Conservation (phyloP, 2,329 filamentous ascomycete genomes). For the Leptodontidium sp. region DNA sequence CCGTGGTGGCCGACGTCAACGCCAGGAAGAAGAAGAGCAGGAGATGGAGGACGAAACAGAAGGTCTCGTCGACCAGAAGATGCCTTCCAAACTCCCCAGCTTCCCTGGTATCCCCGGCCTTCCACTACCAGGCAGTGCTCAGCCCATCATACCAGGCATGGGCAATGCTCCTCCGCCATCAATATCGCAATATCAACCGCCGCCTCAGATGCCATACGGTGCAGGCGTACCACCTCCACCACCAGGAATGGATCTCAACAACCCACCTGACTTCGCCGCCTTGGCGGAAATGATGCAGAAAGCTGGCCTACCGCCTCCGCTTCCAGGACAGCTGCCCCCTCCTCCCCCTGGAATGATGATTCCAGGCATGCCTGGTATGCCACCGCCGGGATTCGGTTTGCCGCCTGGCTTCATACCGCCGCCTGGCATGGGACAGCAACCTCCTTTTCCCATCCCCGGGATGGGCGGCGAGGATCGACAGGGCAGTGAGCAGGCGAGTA, state of each 20-base stretch:
- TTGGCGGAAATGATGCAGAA: conserved; percentile 72
- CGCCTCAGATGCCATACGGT: conserved; percentile 52
- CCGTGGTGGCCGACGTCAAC: conserved; percentile 77
- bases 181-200: conserved; percentile 48
- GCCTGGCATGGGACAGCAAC: conserved; percentile 51
- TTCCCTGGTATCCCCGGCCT: conserved; percentile 63
- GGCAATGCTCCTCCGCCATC: conserved; percentile 50
- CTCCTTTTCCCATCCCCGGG: conserved; percentile 46
- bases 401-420: conserved; percentile 45
- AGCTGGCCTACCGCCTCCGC: conserved; percentile 67
- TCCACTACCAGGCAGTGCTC: conserved; percentile 44
- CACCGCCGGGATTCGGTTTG: conserved; percentile 41
- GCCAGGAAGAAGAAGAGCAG: conserved; percentile 92
- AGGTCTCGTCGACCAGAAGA: conserved; percentile 89
- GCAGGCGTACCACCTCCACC: conserved; percentile 56
- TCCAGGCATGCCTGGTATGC: conserved; percentile 50
- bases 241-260: conserved; percentile 64
- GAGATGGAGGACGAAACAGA: conserved; percentile 94
- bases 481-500: conserved; percentile 40
- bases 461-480: conserved; percentile 44
- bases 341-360: conserved; percentile 57
- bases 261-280: conserved; percentile 67
- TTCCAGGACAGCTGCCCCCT: conserved; percentile 39
- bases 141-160: conserved; percentile 60
- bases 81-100: conserved; percentile 68